These are phyloP conservation scores for Aspergillus fructus DNA, from an alignment of 2,329 filamentous ascomycete species.

Conservation along the genomic window DNA sequence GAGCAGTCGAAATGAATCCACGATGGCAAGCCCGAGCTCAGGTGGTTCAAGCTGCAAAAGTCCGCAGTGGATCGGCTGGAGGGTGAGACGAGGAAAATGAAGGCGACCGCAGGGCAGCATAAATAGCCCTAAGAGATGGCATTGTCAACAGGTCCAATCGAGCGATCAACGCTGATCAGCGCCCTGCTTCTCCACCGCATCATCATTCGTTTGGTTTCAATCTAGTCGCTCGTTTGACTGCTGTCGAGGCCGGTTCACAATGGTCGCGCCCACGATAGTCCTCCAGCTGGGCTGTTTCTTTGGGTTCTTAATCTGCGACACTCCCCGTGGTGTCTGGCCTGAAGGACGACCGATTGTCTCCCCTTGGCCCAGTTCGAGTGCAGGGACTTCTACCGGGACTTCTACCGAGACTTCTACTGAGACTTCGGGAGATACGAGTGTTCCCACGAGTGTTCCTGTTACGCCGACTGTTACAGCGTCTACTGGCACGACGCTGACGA, in stretches of 20 bases:
- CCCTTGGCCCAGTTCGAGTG: constrained; percentile 7
- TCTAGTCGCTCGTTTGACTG: background rate
- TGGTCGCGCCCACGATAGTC: constrained; percentile 17
- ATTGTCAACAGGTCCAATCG: constrained; percentile 7
- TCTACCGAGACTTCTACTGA: background rate
- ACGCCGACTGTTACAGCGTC: background rate
- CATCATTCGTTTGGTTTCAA: background rate
- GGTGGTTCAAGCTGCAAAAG: background rate
- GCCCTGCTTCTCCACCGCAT: background rate
- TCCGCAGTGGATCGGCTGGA: constrained; percentile 1
- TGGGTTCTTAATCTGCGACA: constrained; percentile 33
- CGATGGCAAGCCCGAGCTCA: background rate
- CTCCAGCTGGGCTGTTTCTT: constrained; percentile 28
- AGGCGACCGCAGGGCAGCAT: background rate
- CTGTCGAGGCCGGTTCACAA: background rate
- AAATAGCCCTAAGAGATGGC: constrained; percentile 7
- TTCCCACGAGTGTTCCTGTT: background rate
- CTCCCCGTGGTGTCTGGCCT: constrained; percentile 29
- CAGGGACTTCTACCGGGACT: background rate
- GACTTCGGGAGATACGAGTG: background rate
- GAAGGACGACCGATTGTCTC: constrained; percentile 23
- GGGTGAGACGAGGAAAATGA: constrained; percentile 10
- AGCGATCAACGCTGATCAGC: background rate
- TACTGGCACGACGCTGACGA: background rate
- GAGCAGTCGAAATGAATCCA: background rate